These are phyloP conservation scores for Rickenella mellea DNA, from an alignment of 768 basidiomycete genomes.

Conservation along the genomic window DNA sequence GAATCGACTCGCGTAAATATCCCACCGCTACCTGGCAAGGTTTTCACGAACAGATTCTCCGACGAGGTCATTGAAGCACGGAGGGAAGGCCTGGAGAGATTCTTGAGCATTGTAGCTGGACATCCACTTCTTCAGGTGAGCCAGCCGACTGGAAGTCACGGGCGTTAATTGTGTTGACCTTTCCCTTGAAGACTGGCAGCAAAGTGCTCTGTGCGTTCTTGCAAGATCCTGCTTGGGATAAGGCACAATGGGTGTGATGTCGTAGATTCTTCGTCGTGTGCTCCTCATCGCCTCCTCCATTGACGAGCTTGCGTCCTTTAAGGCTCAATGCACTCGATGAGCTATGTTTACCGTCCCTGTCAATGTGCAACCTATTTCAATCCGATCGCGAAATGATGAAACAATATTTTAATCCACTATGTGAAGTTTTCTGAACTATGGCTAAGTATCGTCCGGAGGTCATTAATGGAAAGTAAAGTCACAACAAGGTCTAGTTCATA, in stretches of 20 bases:
- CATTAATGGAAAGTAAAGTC: too few species aligned
- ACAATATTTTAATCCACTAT: too few species aligned
- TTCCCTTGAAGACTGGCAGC: conserved; percentile 67
- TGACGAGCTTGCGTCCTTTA: too few species aligned
- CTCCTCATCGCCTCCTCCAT: too few species aligned
- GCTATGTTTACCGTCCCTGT: too few species aligned
- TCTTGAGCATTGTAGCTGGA: conserved; percentile 92
- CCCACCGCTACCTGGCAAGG: conserved; percentile 93
- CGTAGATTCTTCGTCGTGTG: too few species aligned
- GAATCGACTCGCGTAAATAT: conserved; percentile 98
- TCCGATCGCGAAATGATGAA: too few species aligned
- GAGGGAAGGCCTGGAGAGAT: conserved; percentile 89
- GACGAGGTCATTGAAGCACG: conserved; percentile 94
- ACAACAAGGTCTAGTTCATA: too few species aligned
- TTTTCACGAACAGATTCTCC: conserved; percentile 96
- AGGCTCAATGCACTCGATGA: too few species aligned
- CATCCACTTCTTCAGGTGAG: conserved; percentile 91
- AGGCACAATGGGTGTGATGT: conserved; percentile 65
- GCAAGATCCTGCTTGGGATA: conserved; percentile 91
- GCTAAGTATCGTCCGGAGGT: too few species aligned
- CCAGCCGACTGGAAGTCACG: conserved; percentile 2
- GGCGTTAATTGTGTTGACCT: background rate
- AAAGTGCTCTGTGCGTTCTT: conserved; percentile 94
- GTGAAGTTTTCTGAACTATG: too few species aligned
- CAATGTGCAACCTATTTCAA: too few species aligned